Percentiles rank a stretch among this genome's conserved stretches.
Conservation (phyloP, 1,284 basidiomycete species). For the Tetrapyrgos nigripes region DNA sequence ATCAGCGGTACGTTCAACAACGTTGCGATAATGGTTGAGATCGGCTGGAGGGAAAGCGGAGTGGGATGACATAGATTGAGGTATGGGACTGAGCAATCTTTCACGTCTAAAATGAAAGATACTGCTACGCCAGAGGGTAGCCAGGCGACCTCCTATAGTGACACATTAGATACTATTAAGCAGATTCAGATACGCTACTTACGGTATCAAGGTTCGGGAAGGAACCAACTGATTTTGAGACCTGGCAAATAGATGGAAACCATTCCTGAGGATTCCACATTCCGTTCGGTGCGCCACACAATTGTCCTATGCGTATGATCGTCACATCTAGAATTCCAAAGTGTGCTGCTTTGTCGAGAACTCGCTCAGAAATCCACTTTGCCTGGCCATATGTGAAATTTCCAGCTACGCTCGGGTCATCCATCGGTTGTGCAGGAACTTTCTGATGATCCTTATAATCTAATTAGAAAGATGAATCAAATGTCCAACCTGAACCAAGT, state of each 20-base stretch:
- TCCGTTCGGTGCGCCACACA: not conserved
- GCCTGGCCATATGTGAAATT: not conserved
- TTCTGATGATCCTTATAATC: not conserved
- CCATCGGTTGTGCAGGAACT: not conserved
- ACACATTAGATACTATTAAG: not conserved
- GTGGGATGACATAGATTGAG: not conserved
- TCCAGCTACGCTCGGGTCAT: not conserved
- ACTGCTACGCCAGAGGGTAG: not conserved
- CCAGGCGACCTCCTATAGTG: not conserved
- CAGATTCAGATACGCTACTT: not conserved
- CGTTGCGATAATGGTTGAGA: not conserved
- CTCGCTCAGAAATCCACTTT: not conserved
- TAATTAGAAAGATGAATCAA: not conserved
- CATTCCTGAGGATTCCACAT: conserved; percentile 1
- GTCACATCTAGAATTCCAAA: not conserved
- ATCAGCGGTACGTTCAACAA: not conserved
- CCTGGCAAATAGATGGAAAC: not conserved
- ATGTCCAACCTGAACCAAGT: not conserved
- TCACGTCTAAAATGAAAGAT: not conserved
- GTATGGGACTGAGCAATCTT: not conserved
- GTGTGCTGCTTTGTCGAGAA: not conserved
- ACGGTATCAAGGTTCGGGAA: not conserved
- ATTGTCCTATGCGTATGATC: not conserved
- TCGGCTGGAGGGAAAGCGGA: not conserved
- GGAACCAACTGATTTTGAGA: not conserved